phyloP scores from a whole-genome alignment of 2,329 filamentous ascomycete species.

The Sclerotinia sclerotiorum region DNA sequence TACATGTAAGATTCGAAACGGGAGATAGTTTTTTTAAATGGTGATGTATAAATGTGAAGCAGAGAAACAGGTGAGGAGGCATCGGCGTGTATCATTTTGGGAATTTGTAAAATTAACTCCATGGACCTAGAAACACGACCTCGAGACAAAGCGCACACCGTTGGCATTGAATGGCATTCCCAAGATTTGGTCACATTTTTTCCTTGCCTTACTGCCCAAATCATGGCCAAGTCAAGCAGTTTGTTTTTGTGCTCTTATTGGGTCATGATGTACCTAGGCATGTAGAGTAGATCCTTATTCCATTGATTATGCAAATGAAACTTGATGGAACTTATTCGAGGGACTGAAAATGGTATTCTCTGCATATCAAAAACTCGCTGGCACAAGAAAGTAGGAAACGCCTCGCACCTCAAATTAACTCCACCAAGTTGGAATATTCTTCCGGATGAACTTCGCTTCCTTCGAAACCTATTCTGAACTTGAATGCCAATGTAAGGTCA shows the following conservation, averaged over 20 bases:
- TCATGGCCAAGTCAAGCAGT: neutral
- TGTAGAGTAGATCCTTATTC: neutral
- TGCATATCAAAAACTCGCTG: conserved; percentile 16
- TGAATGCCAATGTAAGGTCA: neutral
- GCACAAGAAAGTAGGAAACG: conserved; percentile 20
- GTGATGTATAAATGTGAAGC: neutral
- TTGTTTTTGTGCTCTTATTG: neutral
- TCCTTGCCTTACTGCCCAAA: too few relatives aligned
- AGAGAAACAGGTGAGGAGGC: neutral
- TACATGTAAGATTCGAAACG: neutral
- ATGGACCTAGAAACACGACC: neutral
- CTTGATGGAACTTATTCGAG: neutral
- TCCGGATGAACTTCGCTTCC: conserved; percentile 4
- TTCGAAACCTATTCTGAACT: neutral
- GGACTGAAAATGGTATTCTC: conserved; percentile 19
- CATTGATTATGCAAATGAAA: neutral
- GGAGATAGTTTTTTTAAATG: neutral
- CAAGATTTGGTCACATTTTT: neutral
- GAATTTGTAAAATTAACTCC: neutral
- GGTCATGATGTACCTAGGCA: neutral
- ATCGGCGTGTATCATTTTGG: neutral
- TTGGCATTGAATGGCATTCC: neutral
- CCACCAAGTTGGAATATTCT: neutral
- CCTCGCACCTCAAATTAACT: conserved; percentile 23
- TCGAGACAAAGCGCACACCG: neutral